A percentile compares a stretch with the other conserved stretches of the same genome.
Evolutionary conservation across 2,329 filamentous ascomycete genomes (phyloP).

Genomic region (Apiospora aurea): DNA sequence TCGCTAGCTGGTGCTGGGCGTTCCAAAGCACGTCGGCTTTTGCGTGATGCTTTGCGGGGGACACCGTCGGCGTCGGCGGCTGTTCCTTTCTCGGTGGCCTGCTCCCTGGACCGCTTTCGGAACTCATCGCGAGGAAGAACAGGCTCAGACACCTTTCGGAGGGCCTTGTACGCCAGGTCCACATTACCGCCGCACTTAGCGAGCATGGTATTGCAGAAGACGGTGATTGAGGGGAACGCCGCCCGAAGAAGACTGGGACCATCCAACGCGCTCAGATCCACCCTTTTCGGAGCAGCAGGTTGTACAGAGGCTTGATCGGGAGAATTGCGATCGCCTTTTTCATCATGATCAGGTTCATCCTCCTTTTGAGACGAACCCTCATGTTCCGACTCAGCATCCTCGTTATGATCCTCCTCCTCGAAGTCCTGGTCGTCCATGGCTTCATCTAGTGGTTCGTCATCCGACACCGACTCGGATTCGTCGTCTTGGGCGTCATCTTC

Average conservation of each 20-base stretch:
- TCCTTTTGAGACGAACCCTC: slow-evolving; percentile 46
- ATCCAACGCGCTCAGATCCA: slow-evolving; percentile 39
- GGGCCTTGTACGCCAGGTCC: slow-evolving; percentile 4
- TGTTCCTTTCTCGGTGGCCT: neutral
- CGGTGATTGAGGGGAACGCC: slow-evolving; percentile 44
- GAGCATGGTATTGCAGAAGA: slow-evolving; percentile 4
- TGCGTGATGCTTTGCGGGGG: neutral
- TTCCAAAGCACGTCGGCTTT: neutral
- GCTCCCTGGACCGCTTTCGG: neutral
- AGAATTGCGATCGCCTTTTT: neutral
- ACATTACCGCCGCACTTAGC: neutral
- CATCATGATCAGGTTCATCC: neutral
- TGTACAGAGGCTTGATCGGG: neutral
- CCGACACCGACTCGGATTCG: neutral
- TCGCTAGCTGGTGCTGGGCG: neutral
- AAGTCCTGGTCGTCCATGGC: neutral
- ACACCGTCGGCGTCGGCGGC: too few relatives aligned
- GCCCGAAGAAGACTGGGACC: slow-evolving; percentile 46
- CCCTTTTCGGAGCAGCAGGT: neutral
- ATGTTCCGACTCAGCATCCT: slow-evolving; percentile 43
- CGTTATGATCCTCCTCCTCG: slow-evolving; percentile 29
- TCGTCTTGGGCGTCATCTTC: slow-evolving; percentile 17
- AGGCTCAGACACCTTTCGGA: slow-evolving; percentile 3
- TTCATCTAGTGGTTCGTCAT: neutral
- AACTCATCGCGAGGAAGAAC: slow-evolving; percentile 1